Evolutionary conservation across 2,329 filamentous ascomycete species (phyloP).

Genomic region (Triangularia setosa): DNA sequence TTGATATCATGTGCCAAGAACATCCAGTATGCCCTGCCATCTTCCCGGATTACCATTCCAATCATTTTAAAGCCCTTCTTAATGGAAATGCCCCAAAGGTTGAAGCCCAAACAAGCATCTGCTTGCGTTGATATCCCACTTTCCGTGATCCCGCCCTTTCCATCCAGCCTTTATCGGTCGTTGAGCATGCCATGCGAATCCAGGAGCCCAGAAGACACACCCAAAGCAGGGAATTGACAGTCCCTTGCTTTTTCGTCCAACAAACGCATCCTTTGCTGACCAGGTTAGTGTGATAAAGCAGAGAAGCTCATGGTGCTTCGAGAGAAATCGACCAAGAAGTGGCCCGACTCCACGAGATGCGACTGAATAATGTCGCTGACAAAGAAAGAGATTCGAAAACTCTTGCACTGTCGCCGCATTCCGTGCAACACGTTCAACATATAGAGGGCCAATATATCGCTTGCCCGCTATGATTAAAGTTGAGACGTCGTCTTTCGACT

Average conservation of each 20-base stretch:
- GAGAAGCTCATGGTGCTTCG: neutral
- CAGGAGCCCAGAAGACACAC: neutral
- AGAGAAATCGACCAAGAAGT: conserved; percentile 7
- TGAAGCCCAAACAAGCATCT: neutral
- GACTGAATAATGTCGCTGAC: neutral
- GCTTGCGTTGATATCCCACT: neutral
- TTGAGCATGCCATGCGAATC: neutral
- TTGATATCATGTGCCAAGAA: neutral
- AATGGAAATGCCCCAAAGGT: neutral
- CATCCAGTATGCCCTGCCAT: neutral
- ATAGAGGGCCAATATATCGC: neutral
- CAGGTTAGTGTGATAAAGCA: neutral
- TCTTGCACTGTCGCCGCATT: conserved; percentile 9
- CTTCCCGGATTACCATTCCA: neutral
- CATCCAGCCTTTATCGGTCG: neutral
- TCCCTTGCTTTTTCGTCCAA: neutral
- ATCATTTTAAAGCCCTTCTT: neutral
- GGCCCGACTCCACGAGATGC: neutral
- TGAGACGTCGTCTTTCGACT: neutral
- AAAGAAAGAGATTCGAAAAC: neutral
- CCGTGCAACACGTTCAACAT: conserved; percentile 5
- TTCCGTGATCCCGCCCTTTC: neutral
- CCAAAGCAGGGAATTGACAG: neutral
- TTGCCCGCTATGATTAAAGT: neutral
- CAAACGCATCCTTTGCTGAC: neutral